These are phyloP conservation scores for Kalmusia sp. DNA, from an alignment of 2,329 filamentous ascomycete genomes.

Conservation along the genomic window DNA sequence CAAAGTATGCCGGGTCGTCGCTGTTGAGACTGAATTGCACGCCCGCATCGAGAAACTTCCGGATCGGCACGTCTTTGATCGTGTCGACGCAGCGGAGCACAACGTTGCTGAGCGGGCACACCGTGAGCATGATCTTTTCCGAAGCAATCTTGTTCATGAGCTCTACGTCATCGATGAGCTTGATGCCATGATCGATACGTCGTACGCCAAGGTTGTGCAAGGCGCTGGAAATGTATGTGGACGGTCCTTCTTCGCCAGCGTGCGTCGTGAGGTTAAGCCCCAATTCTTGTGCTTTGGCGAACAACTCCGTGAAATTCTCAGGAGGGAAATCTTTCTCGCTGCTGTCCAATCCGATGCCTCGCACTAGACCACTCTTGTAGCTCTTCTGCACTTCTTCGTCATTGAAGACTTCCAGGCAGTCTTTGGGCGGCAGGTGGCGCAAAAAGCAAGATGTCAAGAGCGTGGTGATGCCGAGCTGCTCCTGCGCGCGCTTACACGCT, in stretches of 20 bases:
- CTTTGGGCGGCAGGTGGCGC: constrained; percentile 69
- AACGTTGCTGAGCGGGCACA: constrained; percentile 79
- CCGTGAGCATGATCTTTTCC: constrained; percentile 67
- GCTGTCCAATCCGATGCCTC: constrained; percentile 73
- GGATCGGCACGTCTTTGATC: constrained; percentile 66
- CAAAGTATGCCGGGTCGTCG: constrained; percentile 66
- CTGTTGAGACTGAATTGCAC: constrained; percentile 58
- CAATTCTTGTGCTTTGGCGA: constrained; percentile 58
- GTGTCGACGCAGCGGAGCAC: constrained; percentile 62
- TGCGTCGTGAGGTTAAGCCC: constrained; percentile 73
- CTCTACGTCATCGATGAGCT: constrained; percentile 65
- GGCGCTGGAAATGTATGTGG: constrained; percentile 69
- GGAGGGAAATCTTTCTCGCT: constrained; percentile 57
- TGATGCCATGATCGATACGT: constrained; percentile 79
- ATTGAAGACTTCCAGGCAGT: constrained; percentile 56
- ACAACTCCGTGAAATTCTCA: constrained; percentile 67
- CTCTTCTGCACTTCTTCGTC: constrained; percentile 54
- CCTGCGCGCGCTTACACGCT: constrained; percentile 66
- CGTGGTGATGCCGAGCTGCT: constrained; percentile 69
- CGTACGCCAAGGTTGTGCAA: constrained; percentile 67
- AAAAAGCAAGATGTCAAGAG: constrained; percentile 76
- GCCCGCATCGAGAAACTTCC: constrained; percentile 41
- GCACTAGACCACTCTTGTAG: constrained; percentile 60
- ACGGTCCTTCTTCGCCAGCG: constrained; percentile 76
- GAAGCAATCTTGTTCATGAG: constrained; percentile 66